Conservation (phyloP, 176 grass and related monocot genomes). For the Oryza officinalis region DNA sequence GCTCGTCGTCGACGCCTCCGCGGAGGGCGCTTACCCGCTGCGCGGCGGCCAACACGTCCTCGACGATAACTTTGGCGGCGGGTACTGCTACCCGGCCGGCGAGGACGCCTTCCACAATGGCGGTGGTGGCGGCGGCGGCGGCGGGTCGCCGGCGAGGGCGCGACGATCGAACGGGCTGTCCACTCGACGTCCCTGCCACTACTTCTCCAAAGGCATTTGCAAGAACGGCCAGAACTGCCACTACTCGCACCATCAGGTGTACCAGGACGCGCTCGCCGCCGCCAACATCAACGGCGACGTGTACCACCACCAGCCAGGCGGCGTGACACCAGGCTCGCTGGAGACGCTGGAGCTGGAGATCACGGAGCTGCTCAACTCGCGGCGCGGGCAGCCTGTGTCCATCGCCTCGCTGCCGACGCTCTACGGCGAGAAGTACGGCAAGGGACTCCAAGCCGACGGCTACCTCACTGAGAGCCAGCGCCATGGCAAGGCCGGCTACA, state of each 20-base stretch:
- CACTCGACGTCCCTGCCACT: conserved; percentile 59
- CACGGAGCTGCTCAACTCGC: conserved; percentile 56
- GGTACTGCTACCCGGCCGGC: conserved; percentile 24
- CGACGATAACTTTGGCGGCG: conserved; percentile 29
- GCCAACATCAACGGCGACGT: conserved; percentile 1
- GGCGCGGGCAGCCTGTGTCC: conserved; percentile 66
- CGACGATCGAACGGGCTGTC: conserved; percentile 35
- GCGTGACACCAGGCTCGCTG: conserved; percentile 15
- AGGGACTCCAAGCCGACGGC: conserved; percentile 77
- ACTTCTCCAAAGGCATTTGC: conserved; percentile 79
- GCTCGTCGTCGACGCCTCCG: background rate
- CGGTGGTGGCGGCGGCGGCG: conserved; percentile 22
- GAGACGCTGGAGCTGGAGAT: conserved; percentile 66
- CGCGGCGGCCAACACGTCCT: conserved; percentile 22
- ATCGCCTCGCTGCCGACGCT: conserved; percentile 81
- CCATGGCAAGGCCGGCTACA: conserved; percentile 75
- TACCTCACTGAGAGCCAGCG: conserved; percentile 96
- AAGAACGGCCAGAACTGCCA: conserved; percentile 73
- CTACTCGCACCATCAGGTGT: conserved; percentile 60
- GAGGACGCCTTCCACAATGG: conserved; percentile 33
- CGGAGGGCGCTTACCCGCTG: conserved; percentile 27
- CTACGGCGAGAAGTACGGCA: conserved; percentile 80
- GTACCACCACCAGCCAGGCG: conserved; percentile 5
- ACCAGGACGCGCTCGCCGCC: conserved; percentile 27
- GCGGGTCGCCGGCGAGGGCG: background rate